These are phyloP conservation scores for Amesomyces nigricolor DNA, from an alignment of 2,329 filamentous ascomycete genomes.

Conservation along the genomic window DNA sequence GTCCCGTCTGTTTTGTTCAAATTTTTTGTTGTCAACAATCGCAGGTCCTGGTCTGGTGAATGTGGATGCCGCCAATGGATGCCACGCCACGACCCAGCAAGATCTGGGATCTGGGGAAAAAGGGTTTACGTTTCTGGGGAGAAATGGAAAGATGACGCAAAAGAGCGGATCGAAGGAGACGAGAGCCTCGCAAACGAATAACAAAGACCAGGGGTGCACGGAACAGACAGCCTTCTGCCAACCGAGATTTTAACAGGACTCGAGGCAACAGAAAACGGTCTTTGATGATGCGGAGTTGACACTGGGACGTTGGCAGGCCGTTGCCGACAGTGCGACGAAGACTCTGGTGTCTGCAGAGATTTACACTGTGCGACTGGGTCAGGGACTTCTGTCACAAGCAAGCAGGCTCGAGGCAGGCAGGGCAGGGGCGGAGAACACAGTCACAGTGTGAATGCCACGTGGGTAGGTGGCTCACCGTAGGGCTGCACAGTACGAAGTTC, in stretches of 20 bases:
- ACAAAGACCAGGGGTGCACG: conserved; percentile 5
- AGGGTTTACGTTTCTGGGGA: conserved; percentile 1
- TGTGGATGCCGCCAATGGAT: conserved; percentile 23
- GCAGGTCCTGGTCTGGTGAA: conserved; percentile 20
- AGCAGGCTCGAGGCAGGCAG: too few relatives aligned
- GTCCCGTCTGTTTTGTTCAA: conserved; percentile 22
- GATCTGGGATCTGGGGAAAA: not conserved
- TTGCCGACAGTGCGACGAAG: not conserved
- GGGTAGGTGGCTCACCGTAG: too few relatives aligned
- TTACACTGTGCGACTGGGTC: conserved; percentile 5
- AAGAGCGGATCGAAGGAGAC: conserved; percentile 23
- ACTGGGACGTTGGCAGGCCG: conserved; percentile 9
- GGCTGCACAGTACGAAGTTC: too few relatives aligned
- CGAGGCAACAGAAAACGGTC: conserved; percentile 12
- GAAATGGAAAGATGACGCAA: conserved; percentile 8
- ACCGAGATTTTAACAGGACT: conserved; percentile 6
- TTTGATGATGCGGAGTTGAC: conserved; percentile 18
- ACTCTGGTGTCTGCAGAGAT: not conserved
- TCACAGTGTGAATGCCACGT: too few relatives aligned
- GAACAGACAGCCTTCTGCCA: not conserved
- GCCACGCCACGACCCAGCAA: conserved; percentile 10
- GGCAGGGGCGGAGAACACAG: too few relatives aligned
- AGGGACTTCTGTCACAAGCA: not conserved
- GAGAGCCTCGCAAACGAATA: not conserved
- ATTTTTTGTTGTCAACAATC: conserved; percentile 29